Evolutionary conservation across 805 yeast genomes (phyloP), one percentile per base, ranked within the genome.

Genomic region (Myxozyma neglecta): DNA sequence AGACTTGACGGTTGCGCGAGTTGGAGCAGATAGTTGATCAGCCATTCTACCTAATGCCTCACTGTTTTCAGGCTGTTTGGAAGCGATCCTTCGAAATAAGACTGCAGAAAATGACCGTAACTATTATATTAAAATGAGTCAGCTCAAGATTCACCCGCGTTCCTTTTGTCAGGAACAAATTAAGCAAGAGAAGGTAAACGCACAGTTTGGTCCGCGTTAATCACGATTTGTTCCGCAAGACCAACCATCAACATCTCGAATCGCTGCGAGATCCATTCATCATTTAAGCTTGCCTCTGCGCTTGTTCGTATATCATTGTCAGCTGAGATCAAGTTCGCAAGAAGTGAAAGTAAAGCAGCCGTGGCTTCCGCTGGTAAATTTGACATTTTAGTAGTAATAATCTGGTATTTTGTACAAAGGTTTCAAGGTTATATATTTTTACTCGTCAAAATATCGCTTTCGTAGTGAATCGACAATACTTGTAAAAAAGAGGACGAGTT

Each of bases 81-180:
- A 82, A 7, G 97, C 91, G 66, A 90, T 82, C 71, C 97, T 84
- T 73, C 99, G 83, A 74, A 94, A 90, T 61, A 94, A 76, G 35
- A 94, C 97, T 1, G 97, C 96, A 14, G 94, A 80, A 70, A 91
- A 86, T 0, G 93, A 84, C 61, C 80, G 75, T 52, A 64, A 47
- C 74, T 70, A 40, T 14, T 29, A 13, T n/a, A 32, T 49, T 34
- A 7, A 52, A 32, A 47, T 47, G 16, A 47, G 36, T 37, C 10
- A 16, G 14, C 40, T 16, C 35, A 24, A 36, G 5, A 3, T 5
- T 24, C 29, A 4, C 24, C 14, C 18, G 8, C 50, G 29, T 16
- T 16, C 45, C 9, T 8, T 11, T 39, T 18, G 42, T 13, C 10
- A 2, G 39, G 16, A 29, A 20, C 18, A 47, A 10, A 34, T 7